Evolutionary conservation across 805 yeast genomes (phyloP).

Genomic region (Lipomyces yamadae): DNA sequence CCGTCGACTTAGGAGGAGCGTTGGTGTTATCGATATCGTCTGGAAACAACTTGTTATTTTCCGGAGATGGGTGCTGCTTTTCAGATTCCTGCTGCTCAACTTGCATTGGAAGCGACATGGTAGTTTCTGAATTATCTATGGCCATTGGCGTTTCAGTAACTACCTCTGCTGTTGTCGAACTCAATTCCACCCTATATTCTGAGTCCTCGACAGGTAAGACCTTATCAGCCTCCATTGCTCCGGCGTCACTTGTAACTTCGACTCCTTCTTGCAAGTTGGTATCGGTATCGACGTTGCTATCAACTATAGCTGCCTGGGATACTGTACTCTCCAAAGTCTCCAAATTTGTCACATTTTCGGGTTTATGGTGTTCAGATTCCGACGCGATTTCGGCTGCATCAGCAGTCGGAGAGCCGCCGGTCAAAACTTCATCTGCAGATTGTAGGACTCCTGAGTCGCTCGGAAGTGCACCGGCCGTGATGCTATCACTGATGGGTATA

Average conservation of each 20-base stretch:
- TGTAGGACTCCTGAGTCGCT: neutral
- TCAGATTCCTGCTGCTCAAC: neutral
- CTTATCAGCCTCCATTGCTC: neutral
- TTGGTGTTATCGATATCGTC: neutral
- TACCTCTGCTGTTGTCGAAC: neutral
- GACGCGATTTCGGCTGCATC: neutral
- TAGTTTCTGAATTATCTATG: neutral
- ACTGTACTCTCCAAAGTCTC: neutral
- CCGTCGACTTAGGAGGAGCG: neutral
- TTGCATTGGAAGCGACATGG: neutral
- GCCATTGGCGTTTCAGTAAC: neutral
- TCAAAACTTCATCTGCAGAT: neutral
- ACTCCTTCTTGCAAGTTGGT: neutral
- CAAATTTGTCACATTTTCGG: neutral
- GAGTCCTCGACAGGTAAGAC: neutral
- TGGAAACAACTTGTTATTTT: conserved; percentile 2
- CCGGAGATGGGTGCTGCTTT: neutral
- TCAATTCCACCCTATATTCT: neutral
- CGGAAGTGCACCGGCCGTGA: neutral
- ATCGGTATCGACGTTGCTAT: neutral
- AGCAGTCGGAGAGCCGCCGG: neutral
- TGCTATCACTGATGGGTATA: neutral
- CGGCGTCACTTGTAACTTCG: neutral
- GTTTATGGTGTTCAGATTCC: neutral
- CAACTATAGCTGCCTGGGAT: neutral